Evolutionary conservation across 768 basidiomycete genomes (phyloP).

Genomic region (Amanita rimosa): DNA sequence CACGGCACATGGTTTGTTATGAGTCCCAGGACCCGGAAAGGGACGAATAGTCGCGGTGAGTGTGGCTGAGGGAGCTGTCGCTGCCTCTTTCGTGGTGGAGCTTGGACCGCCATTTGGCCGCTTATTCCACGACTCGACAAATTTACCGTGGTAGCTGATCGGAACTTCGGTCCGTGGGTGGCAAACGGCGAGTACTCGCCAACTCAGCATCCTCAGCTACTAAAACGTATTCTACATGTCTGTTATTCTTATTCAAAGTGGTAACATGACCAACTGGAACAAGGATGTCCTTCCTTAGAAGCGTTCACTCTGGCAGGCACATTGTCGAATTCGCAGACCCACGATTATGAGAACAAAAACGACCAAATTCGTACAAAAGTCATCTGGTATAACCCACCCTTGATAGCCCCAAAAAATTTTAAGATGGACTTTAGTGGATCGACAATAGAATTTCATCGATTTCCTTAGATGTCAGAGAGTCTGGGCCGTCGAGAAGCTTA

Average conservation of each 20-base stretch:
- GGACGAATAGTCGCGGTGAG: slow-evolving; percentile 60
- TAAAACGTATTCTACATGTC: too few relatives aligned
- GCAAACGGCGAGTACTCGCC: not conserved
- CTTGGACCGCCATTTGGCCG: slow-evolving; percentile 2
- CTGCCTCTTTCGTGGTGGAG: slow-evolving; percentile 42
- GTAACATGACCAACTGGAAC: too few relatives aligned
- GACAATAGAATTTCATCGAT: slow-evolving; percentile 51
- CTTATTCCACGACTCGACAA: not conserved
- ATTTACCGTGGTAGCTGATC: not conserved
- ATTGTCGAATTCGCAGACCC: not conserved
- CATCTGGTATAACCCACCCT: slow-evolving; percentile 2
- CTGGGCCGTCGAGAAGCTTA: slow-evolving; percentile 73
- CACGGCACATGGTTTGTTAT: slow-evolving; percentile 89
- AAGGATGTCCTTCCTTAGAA: too few relatives aligned
- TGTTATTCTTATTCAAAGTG: too few relatives aligned
- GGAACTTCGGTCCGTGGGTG: not conserved
- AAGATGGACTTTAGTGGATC: not conserved
- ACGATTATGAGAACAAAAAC: not conserved
- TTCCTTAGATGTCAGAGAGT: slow-evolving; percentile 62
- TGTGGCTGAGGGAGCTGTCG: slow-evolving; percentile 22
- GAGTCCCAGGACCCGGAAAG: slow-evolving; percentile 92
- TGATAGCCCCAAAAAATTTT: not conserved
- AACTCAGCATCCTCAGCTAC: not conserved
- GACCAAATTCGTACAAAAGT: not conserved
- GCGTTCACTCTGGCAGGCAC: not conserved